Evolutionary conservation across 805 yeast species (phyloP), one percentile per base, ranked within the genome.

Genomic region (Starmera amethionina): DNA sequence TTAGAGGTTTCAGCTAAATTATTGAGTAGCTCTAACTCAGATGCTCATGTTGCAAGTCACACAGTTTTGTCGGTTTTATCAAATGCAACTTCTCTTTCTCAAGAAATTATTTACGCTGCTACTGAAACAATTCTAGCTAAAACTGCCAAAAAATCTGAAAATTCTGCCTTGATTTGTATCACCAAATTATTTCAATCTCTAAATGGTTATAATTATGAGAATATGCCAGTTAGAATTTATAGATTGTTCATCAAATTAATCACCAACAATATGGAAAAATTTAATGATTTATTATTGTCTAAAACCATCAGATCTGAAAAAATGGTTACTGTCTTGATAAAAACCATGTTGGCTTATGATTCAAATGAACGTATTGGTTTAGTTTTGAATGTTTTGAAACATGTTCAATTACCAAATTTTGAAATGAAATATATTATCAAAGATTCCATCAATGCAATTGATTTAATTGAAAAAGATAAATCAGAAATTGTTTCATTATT

Each of bases 31-130:
- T 43, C 61, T 11, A 62, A 61, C 41, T 61, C 66, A 8, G 94
- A 86, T 51, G 70, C 80, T 38, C 93, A 84, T 57, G 71, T 86
- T 43, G 81, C 96, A 15, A 87, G 90, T 2, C 90, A 85, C 58
- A 83, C 95, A 37, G 67, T 88, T 12, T 56, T 90, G 19, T 75
- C 90, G 0, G 96, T 90, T 3, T 64, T 89, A 39, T 73, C 82
- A 6, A 70, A 90, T 4, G 81, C 90, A 36, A 70, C 79, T 37
- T 82, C 86, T 7, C 67, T 93, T 33, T 66, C 75, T 7, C 66
- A 60, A 47, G 65, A 70, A 12, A 73, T 83, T 13, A 60, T 77
- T 14, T 60, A 70, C 38, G 87, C 88, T 6, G 75, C 84, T 1
- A 67, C 74, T 30, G 76, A 72, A 44, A 76, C 83, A 2, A 71